Evolutionary conservation across 192 early-diverging fungal genomes (phyloP).

Genomic region (Podila clonocystis): DNA sequence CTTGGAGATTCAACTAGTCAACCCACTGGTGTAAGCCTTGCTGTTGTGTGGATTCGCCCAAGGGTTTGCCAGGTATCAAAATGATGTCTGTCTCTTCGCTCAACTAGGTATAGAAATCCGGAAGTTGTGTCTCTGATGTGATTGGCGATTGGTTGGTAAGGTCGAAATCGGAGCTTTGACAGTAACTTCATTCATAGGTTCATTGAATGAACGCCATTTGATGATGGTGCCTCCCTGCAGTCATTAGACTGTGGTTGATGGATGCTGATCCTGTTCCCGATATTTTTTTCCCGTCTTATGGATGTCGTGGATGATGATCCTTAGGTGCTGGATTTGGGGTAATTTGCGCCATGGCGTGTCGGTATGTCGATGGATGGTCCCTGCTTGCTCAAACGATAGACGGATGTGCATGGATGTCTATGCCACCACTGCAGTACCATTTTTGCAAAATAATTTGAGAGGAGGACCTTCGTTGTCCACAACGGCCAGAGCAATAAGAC

Average conservation of each 20-base stretch:
- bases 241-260: background rate
- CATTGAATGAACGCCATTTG: background rate
- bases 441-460: slow-evolving; percentile 7
- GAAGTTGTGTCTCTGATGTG: too few relatives aligned
- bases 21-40: too few relatives aligned
- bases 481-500: background rate
- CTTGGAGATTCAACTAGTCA: too few relatives aligned
- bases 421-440: background rate
- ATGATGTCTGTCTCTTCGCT: too few relatives aligned
- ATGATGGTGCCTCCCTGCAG: slow-evolving; percentile 1
- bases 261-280: background rate
- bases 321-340: background rate
- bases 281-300: background rate
- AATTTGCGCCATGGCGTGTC: background rate
- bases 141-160: too few relatives aligned
- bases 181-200: background rate
- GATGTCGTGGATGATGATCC: background rate
- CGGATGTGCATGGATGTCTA: slow-evolving; percentile 3
- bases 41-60: too few relatives aligned
- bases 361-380: slow-evolving; percentile 1
- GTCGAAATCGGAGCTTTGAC: too few relatives aligned
- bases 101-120: too few relatives aligned
- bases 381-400: background rate
- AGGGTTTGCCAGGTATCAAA: too few relatives aligned
- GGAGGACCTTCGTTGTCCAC: background rate